Percentiles rank a stretch among this genome's conserved stretches.
These are phyloP conservation scores for Ehretia macrophylla DNA, from an alignment of 257 asterid species.

Conservation along the genomic window DNA sequence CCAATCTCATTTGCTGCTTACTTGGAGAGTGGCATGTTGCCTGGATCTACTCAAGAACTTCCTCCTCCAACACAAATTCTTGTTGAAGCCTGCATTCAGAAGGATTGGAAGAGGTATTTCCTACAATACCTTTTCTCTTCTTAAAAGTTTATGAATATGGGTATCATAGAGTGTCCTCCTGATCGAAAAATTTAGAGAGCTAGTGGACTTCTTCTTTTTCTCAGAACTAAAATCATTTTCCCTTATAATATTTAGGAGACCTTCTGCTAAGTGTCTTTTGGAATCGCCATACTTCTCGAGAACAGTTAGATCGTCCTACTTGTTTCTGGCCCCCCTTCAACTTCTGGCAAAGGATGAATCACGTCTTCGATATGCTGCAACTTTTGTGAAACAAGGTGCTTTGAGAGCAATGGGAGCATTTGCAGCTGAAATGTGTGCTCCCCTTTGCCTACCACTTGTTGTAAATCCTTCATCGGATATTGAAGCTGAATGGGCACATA, in stretches of 20 bases:
- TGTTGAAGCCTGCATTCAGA: constrained; percentile 79
- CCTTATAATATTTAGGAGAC: constrained; percentile 61
- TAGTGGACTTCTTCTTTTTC: neutral
- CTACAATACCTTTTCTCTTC: constrained; percentile 14
- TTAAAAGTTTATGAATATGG: constrained; percentile 3
- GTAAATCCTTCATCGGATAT: constrained; percentile 58
- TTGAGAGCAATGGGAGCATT: constrained; percentile 74
- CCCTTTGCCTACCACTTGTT: constrained; percentile 78
- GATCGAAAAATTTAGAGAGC: neutral
- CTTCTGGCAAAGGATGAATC: constrained; percentile 75
- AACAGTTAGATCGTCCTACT: constrained; percentile 73
- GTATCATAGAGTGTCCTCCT: neutral
- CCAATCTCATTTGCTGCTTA: constrained; percentile 43
- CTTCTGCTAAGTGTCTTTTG: constrained; percentile 81
- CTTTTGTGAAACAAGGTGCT: constrained; percentile 78
- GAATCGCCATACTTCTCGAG: constrained; percentile 83
- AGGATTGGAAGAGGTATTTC: constrained; percentile 74
- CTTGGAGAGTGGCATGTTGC: constrained; percentile 63
- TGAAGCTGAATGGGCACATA: constrained; percentile 85
- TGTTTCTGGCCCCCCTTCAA: constrained; percentile 84
- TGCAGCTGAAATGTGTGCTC: constrained; percentile 90
- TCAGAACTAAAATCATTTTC: constrained; percentile 15
- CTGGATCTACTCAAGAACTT: constrained; percentile 60
- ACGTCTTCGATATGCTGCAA: constrained; percentile 84
- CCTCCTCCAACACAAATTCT: constrained; percentile 58